These are phyloP conservation scores for Berberis vulgaris DNA, from an alignment of 164 flowering plant genomes.

Conservation along the genomic window DNA sequence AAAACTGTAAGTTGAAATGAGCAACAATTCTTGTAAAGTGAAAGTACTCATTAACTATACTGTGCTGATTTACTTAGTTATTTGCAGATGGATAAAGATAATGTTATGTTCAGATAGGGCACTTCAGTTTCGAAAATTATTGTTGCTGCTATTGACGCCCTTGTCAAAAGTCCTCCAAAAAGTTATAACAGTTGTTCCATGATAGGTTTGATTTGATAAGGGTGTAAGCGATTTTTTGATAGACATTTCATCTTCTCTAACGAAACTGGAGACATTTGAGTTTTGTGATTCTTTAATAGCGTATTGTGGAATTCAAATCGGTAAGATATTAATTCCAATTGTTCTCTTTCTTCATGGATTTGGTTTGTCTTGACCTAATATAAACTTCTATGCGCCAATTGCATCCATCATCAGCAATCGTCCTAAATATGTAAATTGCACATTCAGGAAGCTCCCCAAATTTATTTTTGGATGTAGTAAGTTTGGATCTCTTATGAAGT, in stretches of 20 bases:
- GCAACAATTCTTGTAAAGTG: too few relatives aligned
- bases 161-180: neutral
- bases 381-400: too few relatives aligned
- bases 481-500: too few relatives aligned
- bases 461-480: too few relatives aligned
- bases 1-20: conserved; percentile 30
- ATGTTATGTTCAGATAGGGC: conserved; percentile 7
- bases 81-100: conserved; percentile 18
- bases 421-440: too few relatives aligned
- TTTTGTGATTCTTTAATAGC: neutral
- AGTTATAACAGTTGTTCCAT: neutral
- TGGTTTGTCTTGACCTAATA: too few relatives aligned
- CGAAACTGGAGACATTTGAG: neutral
- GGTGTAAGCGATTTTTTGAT: neutral
- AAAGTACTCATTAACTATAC: neutral
- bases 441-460: too few relatives aligned
- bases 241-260: neutral
- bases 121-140: neutral
- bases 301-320: neutral
- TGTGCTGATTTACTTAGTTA: neutral
- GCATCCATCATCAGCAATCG: too few relatives aligned
- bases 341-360: neutral
- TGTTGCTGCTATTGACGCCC: neutral
- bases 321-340: too few relatives aligned
- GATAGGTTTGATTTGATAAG: neutral